phyloP scores from a whole-genome alignment of 306 rosid genomes.

The Lupinus albus region DNA sequence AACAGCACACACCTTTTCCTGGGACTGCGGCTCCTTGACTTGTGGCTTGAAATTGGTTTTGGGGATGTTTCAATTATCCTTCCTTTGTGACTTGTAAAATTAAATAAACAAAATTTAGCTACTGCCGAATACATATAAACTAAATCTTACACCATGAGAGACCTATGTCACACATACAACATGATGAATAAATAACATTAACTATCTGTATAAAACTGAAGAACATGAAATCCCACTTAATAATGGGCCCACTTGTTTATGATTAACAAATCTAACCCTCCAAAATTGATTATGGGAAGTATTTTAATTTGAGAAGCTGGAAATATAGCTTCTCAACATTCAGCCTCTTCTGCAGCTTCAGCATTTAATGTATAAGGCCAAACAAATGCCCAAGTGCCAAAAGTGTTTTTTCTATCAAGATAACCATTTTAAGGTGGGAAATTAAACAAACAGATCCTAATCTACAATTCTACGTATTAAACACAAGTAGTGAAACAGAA shows the following conservation, averaged over 20 bases:
- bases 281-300: no score
- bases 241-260: no score
- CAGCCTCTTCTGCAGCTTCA: no score
- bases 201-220: not conserved
- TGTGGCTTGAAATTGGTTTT: slow-evolving; percentile 55
- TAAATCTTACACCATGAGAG: not conserved
- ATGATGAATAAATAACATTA: not conserved
- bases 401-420: no score
- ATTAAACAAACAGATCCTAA: no score
- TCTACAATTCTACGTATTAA: not conserved
- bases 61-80: slow-evolving; percentile 62
- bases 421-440: no score
- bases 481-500: not conserved
- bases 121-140: not conserved
- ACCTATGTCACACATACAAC: not conserved
- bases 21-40: slow-evolving; percentile 89
- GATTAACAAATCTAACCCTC: no score
- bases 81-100: slow-evolving; percentile 74
- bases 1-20: slow-evolving; percentile 53
- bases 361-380: no score
- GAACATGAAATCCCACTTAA: not conserved
- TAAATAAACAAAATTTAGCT: slow-evolving; percentile 28
- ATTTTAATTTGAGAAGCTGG: no score
- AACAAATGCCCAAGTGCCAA: no score
- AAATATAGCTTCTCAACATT: no score